A percentile compares a stretch with the other conserved stretches of the same genome.
Evolutionary conservation across 176 grass and related monocot species (phyloP).

Genomic region (Aegilops tauschii): DNA sequence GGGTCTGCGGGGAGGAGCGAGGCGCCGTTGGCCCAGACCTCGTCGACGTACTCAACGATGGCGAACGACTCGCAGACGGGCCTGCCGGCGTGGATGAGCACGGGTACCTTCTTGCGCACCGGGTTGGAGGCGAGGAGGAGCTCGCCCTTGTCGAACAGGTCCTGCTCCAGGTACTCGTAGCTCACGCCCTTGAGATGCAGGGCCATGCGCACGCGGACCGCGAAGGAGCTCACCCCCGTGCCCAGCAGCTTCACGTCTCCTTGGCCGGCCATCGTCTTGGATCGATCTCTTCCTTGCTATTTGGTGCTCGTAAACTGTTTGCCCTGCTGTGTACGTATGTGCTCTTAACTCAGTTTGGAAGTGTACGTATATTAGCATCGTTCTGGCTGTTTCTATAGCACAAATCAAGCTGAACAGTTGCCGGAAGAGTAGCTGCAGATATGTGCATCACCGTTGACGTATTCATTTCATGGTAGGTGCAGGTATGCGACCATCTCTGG

Average conservation of each 20-base stretch:
- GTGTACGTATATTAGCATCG: background rate
- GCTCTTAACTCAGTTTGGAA: background rate
- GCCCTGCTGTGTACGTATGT: background rate
- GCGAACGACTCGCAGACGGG: background rate
- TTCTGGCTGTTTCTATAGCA: background rate
- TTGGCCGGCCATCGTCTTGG: background rate
- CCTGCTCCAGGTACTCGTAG: conserved; percentile 32
- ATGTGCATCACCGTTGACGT: too few relatives aligned
- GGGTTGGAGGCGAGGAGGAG: background rate
- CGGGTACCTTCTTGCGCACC: too few relatives aligned
- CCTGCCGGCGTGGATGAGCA: background rate
- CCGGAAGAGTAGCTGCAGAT: background rate
- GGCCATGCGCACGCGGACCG: conserved; percentile 33
- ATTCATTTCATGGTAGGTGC: too few relatives aligned
- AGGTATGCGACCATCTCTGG: too few relatives aligned
- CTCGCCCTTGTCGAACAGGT: background rate
- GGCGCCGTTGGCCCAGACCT: background rate
- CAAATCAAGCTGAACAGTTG: background rate
- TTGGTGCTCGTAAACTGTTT: background rate
- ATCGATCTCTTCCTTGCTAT: background rate
- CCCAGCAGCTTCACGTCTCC: conserved; percentile 33
- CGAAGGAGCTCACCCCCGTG: conserved; percentile 17
- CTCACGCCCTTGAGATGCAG: conserved; percentile 46
- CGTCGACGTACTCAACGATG: background rate
- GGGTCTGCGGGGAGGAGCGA: background rate